These are phyloP conservation scores for Phylloboletellus chloephorus DNA, from an alignment of 1,284 basidiomycete genomes.

Conservation along the genomic window DNA sequence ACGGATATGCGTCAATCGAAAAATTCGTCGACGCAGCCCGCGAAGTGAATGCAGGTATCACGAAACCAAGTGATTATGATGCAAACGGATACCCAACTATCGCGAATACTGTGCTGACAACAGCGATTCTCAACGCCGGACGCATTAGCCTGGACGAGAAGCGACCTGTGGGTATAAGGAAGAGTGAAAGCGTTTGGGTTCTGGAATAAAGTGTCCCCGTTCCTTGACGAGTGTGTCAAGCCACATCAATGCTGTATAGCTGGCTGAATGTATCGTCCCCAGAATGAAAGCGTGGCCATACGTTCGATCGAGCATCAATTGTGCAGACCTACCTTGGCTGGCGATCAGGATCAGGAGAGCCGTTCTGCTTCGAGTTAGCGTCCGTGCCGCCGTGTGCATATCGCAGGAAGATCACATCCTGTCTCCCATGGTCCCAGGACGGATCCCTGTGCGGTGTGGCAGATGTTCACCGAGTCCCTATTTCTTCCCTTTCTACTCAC, in stretches of 20 bases:
- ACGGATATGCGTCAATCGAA: constrained; percentile 87
- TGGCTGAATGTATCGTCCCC: not conserved
- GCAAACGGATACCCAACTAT: constrained; percentile 81
- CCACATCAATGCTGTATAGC: constrained; percentile 2
- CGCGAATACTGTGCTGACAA: constrained; percentile 82
- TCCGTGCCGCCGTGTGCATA: not conserved
- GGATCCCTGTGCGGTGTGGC: too few species aligned
- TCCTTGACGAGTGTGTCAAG: constrained; percentile 2
- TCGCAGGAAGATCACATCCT: not conserved
- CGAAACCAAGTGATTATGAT: constrained; percentile 71
- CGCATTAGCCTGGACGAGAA: constrained; percentile 86
- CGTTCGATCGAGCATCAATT: not conserved
- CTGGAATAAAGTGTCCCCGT: constrained; percentile 47
- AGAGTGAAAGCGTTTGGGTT: constrained; percentile 59
- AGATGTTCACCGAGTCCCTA: too few species aligned
- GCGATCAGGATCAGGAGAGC: too few species aligned
- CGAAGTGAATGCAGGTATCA: constrained; percentile 67
- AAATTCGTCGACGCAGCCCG: constrained; percentile 83
- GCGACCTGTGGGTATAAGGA: constrained; percentile 72
- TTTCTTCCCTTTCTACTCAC: too few species aligned
- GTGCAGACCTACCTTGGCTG: too few species aligned
- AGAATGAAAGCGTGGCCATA: constrained; percentile 1
- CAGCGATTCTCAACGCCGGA: constrained; percentile 88
- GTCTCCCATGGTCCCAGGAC: too few species aligned
- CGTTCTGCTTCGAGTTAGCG: not conserved